phyloP scores from a whole-genome alignment of 768 basidiomycete genomes.

The Agaricus blazei region DNA sequence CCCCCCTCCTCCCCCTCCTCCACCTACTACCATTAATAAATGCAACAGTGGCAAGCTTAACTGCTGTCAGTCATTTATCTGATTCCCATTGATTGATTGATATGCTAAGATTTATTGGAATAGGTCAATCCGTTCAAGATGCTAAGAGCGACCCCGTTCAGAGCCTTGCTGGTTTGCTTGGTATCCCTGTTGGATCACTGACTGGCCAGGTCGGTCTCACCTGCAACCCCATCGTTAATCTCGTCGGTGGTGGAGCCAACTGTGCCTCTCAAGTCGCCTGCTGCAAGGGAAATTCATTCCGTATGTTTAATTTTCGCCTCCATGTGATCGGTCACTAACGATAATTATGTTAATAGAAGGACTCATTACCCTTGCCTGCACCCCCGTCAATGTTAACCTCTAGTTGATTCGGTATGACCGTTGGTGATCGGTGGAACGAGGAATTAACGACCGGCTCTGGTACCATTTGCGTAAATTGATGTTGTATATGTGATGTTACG shows the following conservation, averaged over 20 bases:
- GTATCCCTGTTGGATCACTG: not conserved
- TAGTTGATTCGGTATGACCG: not conserved
- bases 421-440: too few species aligned
- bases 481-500: too few species aligned
- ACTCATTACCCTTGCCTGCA: slow-evolving; percentile 8
- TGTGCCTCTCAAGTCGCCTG: slow-evolving; percentile 6
- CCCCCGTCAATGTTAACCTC: slow-evolving; percentile 10
- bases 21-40: not conserved
- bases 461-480: too few species aligned
- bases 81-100: not conserved
- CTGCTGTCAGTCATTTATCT: slow-evolving; percentile 8
- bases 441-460: too few species aligned
- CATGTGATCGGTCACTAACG: not conserved
- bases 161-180: not conserved
- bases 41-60: slow-evolving; percentile 8
- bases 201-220: slow-evolving; percentile 6
- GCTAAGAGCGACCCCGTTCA: not conserved
- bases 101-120: too few species aligned
- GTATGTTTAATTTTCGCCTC: not conserved
- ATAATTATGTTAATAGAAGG: not conserved
- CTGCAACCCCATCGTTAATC: slow-evolving; percentile 7
- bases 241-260: slow-evolving; percentile 3
- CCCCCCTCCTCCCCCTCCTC: too few species aligned
- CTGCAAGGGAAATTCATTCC: slow-evolving; percentile 4
- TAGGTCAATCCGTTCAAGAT: not conserved